Evolutionary conservation across 345 rosid species (phyloP).

Genomic region (Heritiera littoralis): DNA sequence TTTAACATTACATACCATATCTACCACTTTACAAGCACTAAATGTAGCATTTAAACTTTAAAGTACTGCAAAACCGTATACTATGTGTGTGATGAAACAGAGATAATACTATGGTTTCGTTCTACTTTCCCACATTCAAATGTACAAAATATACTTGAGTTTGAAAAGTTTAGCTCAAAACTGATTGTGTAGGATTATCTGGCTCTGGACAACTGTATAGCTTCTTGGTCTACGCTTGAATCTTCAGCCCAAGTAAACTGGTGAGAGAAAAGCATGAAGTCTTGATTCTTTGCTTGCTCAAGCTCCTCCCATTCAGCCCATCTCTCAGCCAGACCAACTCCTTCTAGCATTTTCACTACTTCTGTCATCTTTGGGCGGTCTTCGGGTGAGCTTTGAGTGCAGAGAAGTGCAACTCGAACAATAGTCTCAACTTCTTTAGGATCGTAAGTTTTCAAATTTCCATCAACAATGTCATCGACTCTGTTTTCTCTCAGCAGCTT

Average conservation of each 20-base stretch:
- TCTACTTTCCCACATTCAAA: not conserved
- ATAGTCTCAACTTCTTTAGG: conserved; percentile 68
- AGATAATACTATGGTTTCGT: not conserved
- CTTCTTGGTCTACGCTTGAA: conserved; percentile 64
- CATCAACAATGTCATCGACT: conserved; percentile 72
- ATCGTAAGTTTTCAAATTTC: conserved; percentile 52
- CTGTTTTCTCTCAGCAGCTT: conserved; percentile 61
- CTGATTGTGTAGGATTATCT: conserved; percentile 41
- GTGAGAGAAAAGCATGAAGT: conserved; percentile 49
- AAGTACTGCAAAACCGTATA: not conserved
- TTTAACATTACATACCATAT: not conserved
- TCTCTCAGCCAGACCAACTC: conserved; percentile 63
- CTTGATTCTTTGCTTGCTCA: conserved; percentile 63
- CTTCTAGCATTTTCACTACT: conserved; percentile 80
- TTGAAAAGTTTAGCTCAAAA: not conserved
- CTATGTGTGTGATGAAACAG: not conserved
- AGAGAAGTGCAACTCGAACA: conserved; percentile 76
- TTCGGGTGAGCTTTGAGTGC: conserved; percentile 79
- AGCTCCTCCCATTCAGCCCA: conserved; percentile 69
- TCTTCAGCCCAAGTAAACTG: conserved; percentile 72
- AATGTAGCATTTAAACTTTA: not conserved
- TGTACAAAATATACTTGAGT: not conserved
- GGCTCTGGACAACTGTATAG: conserved; percentile 73
- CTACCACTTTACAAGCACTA: not conserved
- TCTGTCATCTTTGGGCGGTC: conserved; percentile 71